These are phyloP conservation scores for Phellinidium pouzarii DNA, from an alignment of 1,284 basidiomycete genomes.

Conservation along the genomic window DNA sequence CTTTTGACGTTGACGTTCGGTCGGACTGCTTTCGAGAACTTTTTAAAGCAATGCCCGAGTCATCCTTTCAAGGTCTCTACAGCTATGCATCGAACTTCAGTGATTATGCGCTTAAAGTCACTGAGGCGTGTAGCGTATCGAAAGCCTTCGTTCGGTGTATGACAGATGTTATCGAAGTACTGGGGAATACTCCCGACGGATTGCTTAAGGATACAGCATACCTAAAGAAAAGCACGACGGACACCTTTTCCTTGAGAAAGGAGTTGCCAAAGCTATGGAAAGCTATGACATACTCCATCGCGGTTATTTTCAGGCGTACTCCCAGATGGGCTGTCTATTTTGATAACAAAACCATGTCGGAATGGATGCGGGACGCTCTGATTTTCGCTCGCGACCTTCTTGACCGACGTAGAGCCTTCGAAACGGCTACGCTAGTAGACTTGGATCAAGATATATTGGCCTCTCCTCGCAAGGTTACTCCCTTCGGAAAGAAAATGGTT, in stretches of 20 bases:
- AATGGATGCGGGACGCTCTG: slow-evolving; percentile 96
- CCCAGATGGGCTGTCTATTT: slow-evolving; percentile 77
- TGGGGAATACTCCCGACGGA: slow-evolving; percentile 69
- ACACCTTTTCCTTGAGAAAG: slow-evolving; percentile 36
- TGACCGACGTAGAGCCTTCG: slow-evolving; percentile 72
- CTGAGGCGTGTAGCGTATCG: slow-evolving; percentile 81
- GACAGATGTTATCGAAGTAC: slow-evolving; percentile 83
- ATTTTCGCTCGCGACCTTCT: slow-evolving; percentile 86
- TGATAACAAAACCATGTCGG: slow-evolving; percentile 77
- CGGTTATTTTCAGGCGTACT: slow-evolving; percentile 79
- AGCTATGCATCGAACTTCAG: slow-evolving; percentile 63
- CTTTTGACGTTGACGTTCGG: slow-evolving; percentile 81
- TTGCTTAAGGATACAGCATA: slow-evolving; percentile 57
- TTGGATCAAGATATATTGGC: slow-evolving; percentile 23
- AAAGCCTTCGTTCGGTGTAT: slow-evolving; percentile 86
- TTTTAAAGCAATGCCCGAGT: slow-evolving; percentile 55
- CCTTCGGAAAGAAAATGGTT: slow-evolving; percentile 67
- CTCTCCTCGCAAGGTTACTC: slow-evolving; percentile 36
- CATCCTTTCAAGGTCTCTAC: slow-evolving; percentile 63
- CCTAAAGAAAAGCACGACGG: slow-evolving; percentile 38
- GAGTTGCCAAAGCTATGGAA: slow-evolving; percentile 74
- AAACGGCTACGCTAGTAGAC: slow-evolving; percentile 49
- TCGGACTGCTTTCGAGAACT: slow-evolving; percentile 80
- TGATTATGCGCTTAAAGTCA: slow-evolving; percentile 52
- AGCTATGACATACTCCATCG: slow-evolving; percentile 72